Conservation (phyloP, 768 basidiomycete species). For the Aureoboletus auriporus region DNA sequence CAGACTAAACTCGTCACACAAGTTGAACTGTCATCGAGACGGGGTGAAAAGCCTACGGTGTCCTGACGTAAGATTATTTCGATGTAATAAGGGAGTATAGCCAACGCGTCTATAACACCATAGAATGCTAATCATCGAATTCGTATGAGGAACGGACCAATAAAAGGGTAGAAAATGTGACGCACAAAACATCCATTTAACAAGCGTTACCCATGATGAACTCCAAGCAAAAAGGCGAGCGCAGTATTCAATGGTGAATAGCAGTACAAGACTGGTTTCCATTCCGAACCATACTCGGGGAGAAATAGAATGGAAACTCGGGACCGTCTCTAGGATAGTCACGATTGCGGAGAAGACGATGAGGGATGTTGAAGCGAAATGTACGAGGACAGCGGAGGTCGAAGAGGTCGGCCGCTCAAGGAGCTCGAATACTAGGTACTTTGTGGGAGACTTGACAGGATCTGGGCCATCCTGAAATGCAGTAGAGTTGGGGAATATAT, state of each 20-base stretch:
- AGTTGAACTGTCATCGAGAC: neutral
- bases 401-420: conserved; percentile 82
- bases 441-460: conserved; percentile 44
- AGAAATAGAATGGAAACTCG: conserved; percentile 65
- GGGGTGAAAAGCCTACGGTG: conserved; percentile 51
- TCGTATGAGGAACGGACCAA: neutral
- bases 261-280: conserved; percentile 77
- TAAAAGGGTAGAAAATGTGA: conserved; percentile 1
- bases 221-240: conserved; percentile 75
- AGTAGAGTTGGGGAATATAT: conserved; percentile 35
- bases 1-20: conserved; percentile 46
- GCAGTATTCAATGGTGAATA: conserved; percentile 86
- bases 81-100: conserved; percentile 86
- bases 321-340: conserved; percentile 78
- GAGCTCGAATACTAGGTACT: conserved; percentile 61
- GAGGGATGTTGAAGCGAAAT: conserved; percentile 63
- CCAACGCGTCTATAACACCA: conserved; percentile 80
- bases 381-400: conserved; percentile 68
- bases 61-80: conserved; percentile 82
- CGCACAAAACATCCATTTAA: conserved; percentile 69
- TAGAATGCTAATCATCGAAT: conserved; percentile 56
- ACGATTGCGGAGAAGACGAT: conserved; percentile 74
- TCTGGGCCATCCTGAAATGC: conserved; percentile 33
- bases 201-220: conserved; percentile 53
- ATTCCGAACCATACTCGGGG: conserved; percentile 80